Percentiles rank a stretch among this genome's conserved stretches.
Conservation (phyloP, 257 asterid genomes). For the Penstemon newberryi region DNA sequence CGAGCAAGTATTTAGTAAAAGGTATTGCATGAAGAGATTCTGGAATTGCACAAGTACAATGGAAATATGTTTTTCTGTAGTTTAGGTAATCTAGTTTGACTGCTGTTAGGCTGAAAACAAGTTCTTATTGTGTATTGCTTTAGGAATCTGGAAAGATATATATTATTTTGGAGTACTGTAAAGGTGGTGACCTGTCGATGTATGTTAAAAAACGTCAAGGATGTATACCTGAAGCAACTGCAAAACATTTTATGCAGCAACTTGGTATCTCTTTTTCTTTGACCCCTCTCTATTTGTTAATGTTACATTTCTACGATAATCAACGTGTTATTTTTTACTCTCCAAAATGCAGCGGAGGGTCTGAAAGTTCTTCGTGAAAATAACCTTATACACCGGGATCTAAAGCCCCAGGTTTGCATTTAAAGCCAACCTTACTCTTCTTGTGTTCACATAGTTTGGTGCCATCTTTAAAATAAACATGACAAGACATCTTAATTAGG, state of each 20-base stretch:
- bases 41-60: no score
- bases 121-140: constrained; percentile 26
- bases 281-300: not conserved
- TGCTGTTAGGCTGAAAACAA: not conserved
- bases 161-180: constrained; percentile 86
- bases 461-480: not conserved
- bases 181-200: constrained; percentile 90
- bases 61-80: constrained; percentile 15
- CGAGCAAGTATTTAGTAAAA: no score
- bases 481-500: not conserved
- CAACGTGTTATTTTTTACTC: constrained; percentile 10
- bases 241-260: constrained; percentile 91
- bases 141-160: constrained; percentile 89
- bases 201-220: constrained; percentile 72
- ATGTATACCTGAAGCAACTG: constrained; percentile 75
- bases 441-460: constrained; percentile 4
- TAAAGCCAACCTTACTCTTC: constrained; percentile 14
- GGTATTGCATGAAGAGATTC: no score
- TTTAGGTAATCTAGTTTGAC: not conserved
- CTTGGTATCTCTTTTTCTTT: constrained; percentile 52
- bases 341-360: constrained; percentile 68
- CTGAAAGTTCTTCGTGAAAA: constrained; percentile 79
- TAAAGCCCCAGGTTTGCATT: constrained; percentile 87
- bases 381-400: constrained; percentile 88
- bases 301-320: not conserved